Evolutionary conservation across 192 early-diverging fungal genomes (phyloP).

Genomic region (Coemansia sp.): DNA sequence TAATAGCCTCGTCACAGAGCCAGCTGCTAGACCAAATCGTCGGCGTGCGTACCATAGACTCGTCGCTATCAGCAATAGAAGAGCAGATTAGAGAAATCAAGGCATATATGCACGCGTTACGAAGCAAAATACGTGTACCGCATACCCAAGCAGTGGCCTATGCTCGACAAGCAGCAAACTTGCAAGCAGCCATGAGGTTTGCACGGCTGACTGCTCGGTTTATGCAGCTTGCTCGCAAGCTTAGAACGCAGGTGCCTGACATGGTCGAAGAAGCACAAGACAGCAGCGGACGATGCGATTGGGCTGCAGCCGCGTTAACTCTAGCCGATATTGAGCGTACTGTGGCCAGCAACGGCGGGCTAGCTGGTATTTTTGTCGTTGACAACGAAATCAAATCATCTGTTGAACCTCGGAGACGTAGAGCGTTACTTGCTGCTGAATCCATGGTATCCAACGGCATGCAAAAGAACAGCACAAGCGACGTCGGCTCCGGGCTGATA

Average conservation of each 20-base stretch:
- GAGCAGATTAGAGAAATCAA: conserved; percentile 45
- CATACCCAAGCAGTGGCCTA: conserved; percentile 34
- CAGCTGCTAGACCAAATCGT: conserved; percentile 33
- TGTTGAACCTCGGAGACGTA: conserved; percentile 11
- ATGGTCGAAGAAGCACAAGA: neutral
- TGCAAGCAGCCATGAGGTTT: conserved; percentile 26
- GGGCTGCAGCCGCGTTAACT: conserved; percentile 38
- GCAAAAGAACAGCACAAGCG: conserved; percentile 24
- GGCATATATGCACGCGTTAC: conserved; percentile 36
- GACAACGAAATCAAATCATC: conserved; percentile 18
- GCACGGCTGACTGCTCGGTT: conserved; percentile 25
- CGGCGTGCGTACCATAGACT: conserved; percentile 29
- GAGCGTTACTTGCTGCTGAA: conserved; percentile 15
- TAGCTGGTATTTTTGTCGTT: conserved; percentile 24
- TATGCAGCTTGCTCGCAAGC: conserved; percentile 35
- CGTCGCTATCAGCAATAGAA: conserved; percentile 28
- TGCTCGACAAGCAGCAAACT: conserved; percentile 21
- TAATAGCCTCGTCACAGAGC: conserved; percentile 14
- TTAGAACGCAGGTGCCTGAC: conserved; percentile 27
- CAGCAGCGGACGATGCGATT: conserved; percentile 8
- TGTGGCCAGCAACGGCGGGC: conserved; percentile 7
- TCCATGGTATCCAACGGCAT: conserved; percentile 29
- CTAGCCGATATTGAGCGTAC: conserved; percentile 36
- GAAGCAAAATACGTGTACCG: conserved; percentile 37
- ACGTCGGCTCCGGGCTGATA: conserved; percentile 31